Conservation (phyloP, 768 basidiomycete genomes). For the Cystofilobasidium macerans region DNA sequence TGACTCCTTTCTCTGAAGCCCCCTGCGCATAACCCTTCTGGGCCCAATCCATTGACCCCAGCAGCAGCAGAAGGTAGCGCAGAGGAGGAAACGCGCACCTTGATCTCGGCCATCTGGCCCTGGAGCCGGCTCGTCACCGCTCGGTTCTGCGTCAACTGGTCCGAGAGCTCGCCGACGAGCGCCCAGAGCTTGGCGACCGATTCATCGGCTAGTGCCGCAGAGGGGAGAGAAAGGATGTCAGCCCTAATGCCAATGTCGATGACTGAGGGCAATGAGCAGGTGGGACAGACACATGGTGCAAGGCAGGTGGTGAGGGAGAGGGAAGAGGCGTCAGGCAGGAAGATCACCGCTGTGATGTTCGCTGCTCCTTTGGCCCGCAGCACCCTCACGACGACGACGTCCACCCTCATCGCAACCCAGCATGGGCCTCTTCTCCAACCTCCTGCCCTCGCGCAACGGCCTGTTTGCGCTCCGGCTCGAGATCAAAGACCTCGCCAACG, state of each 20-base stretch:
- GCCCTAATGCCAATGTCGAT: not conserved
- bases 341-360: too few species aligned
- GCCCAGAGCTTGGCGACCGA: conserved; percentile 48
- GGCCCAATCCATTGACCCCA: too few species aligned
- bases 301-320: too few species aligned
- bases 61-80: not conserved
- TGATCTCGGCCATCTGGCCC: conserved; percentile 57
- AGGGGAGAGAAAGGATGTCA: not conserved
- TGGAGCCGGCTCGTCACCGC: conserved; percentile 60
- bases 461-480: conserved; percentile 10
- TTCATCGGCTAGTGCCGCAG: conserved; percentile 7
- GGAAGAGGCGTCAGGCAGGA: too few species aligned
- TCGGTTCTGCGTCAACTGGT: conserved; percentile 60
- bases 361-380: too few species aligned
- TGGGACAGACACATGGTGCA: not conserved
- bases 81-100: conserved; percentile 57
- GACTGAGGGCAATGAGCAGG: not conserved
- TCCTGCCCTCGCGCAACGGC: conserved; percentile 18
- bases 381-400: too few species aligned
- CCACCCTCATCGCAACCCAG: not conserved
- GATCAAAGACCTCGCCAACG: conserved; percentile 19
- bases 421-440: not conserved
- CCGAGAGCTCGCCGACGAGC: conserved; percentile 64
- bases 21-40: too few species aligned
- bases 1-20: too few species aligned